phyloP scores from a whole-genome alignment of 2,329 filamentous ascomycete genomes.

The Stagonosporopsis cucurbitacearum region DNA sequence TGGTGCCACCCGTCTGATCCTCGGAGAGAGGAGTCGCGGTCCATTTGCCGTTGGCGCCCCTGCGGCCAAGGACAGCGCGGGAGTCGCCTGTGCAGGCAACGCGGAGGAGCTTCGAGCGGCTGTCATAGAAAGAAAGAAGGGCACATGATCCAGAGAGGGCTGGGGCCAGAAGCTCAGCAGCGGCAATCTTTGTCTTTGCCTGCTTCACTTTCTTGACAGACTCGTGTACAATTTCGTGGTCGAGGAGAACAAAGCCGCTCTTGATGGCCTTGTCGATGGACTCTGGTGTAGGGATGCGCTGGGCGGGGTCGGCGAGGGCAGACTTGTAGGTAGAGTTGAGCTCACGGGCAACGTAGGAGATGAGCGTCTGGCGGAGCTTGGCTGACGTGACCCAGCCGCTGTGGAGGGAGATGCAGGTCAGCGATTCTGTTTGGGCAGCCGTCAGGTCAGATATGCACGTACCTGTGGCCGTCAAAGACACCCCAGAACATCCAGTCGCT shows the following conservation, averaged over 20 bases:
- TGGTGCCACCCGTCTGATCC: conserved; percentile 91
- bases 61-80: conserved; percentile 87
- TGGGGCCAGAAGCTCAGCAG: conserved; percentile 88
- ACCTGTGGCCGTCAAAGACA: conserved; percentile 97
- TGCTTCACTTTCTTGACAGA: conserved; percentile 92
- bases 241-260: conserved; percentile 83
- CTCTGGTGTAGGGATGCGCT: conserved; percentile 73
- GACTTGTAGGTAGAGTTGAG: conserved; percentile 90
- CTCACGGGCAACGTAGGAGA: conserved; percentile 90
- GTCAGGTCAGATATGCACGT: conserved; percentile 32
- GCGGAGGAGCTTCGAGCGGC: conserved; percentile 81
- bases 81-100: conserved; percentile 97
- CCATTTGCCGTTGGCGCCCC: conserved; percentile 84
- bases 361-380: conserved; percentile 89
- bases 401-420: conserved; percentile 3
- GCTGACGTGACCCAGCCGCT: conserved; percentile 98
- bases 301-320: conserved; percentile 63
- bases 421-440: no score
- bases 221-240: conserved; percentile 93
- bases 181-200: conserved; percentile 85
- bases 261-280: conserved; percentile 93
- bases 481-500: conserved; percentile 99
- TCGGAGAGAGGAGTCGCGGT: conserved; percentile 86
- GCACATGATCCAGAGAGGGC: conserved; percentile 97
- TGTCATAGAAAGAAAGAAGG: conserved; percentile 95